Conservation (phyloP, 1,284 basidiomycete species). For the Leccinum pachyderme region DNA sequence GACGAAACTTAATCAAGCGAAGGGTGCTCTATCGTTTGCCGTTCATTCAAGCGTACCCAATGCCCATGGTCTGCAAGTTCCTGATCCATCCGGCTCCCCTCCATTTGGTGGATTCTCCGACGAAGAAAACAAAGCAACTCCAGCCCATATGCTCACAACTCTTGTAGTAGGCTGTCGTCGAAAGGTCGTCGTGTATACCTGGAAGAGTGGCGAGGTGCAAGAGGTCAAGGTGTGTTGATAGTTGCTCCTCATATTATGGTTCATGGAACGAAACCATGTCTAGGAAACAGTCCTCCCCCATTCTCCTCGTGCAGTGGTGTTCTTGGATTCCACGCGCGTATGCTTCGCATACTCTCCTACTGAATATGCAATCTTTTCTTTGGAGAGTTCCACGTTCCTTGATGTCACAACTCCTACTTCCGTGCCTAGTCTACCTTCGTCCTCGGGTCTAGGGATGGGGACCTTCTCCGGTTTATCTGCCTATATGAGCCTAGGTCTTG, state of each 20-base stretch:
- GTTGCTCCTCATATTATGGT: not conserved
- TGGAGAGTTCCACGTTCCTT: conserved; percentile 54
- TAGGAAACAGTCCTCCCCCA: conserved; percentile 84
- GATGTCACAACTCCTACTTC: conserved; percentile 55
- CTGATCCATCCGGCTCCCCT: conserved; percentile 1
- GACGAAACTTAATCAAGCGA: conserved; percentile 69
- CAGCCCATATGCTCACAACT: conserved; percentile 54
- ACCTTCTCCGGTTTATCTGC: conserved; percentile 77
- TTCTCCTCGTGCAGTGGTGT: conserved; percentile 75
- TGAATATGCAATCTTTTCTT: conserved; percentile 74
- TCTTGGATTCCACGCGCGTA: conserved; percentile 59
- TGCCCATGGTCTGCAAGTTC: conserved; percentile 9
- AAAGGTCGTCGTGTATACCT: conserved; percentile 82
- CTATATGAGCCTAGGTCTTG: conserved; percentile 84
- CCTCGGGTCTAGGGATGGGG: conserved; percentile 49
- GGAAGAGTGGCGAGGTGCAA: conserved; percentile 83
- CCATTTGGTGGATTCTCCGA: conserved; percentile 12
- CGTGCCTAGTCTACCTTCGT: conserved; percentile 43
- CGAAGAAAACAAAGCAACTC: conserved; percentile 34
- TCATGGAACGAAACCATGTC: not conserved
- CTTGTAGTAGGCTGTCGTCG: conserved; percentile 85
- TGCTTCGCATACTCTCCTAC: conserved; percentile 77
- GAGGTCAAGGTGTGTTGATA: conserved; percentile 57
- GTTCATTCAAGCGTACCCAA: conserved; percentile 61
- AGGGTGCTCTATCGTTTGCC: conserved; percentile 80